Evolutionary conservation across 805 yeast species (phyloP), one percentile per base, ranked within the genome.

Genomic region (Barnettozyma sp.): DNA sequence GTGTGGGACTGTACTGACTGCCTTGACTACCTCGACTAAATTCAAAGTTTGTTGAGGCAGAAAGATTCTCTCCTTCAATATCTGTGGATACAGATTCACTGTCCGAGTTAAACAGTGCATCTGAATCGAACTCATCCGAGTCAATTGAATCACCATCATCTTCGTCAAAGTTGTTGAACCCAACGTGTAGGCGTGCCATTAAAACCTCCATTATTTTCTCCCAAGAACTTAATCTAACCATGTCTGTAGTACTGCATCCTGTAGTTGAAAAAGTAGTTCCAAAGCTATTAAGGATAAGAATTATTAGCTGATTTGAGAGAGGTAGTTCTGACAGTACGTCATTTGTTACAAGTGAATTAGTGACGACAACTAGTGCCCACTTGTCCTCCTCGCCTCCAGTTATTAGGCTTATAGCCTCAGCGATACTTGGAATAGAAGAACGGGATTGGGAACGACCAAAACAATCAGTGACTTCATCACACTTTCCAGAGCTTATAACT

Each of bases 191-290:
- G n/a, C 37, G 44, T 6, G 33, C 13, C 2, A 50, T 36, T 16
- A 53, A n/a, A n/a, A 30, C 23, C 31, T 51, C 56, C 56, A 51
- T 53, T 4, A 53, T 38, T 3, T 45, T 44, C 29, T 53, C 57
- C 52, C 52, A 53, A 2, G 43, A 30, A 5, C 37, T 33, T 3
- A 45, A 33, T 7, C 23, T 27, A 3, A 45, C 4, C 1, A 44
- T 25, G 13, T 34, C 30, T 2, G 26, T 27, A 16, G 33, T 26
- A 16, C 26, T 20, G 10, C 33, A 10, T 3, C 29, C 30, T 15
- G 19, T 5, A 16, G 14, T 21, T 17, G 2, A n/a, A 17, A 9
- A 18, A 12, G 17, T 19, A 25, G 8, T 13, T 4, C 12, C 14
- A 18, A 27, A 25, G 18, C 22, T 17, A 6, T 16, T 22, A 13